Evolutionary conservation across 495 filamentous ascomycete genomes (phyloP).

Genomic region (Echria macrotheca): DNA sequence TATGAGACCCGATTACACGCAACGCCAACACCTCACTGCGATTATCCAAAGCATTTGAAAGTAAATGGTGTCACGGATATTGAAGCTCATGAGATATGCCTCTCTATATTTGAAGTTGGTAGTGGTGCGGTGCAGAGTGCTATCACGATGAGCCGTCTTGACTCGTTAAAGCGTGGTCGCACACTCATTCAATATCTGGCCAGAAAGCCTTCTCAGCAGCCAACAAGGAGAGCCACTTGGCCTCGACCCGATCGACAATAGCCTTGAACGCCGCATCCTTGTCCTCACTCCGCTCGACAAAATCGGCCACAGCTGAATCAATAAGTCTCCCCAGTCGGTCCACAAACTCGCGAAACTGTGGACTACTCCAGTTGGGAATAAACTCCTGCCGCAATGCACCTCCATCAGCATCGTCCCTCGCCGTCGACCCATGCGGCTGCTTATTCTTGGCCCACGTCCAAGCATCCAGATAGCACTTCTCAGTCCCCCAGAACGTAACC

Average conservation of each 20-base stretch:
- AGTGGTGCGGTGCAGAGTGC: too few relatives aligned
- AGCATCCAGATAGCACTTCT: constrained; percentile 55
- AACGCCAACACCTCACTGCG: background rate
- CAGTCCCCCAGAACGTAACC: constrained; percentile 69
- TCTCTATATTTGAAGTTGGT: too few relatives aligned
- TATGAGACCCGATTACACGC: background rate
- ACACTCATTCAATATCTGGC: constrained; percentile 23
- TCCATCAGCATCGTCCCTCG: constrained; percentile 47
- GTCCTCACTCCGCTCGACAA: constrained; percentile 15
- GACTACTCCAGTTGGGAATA: constrained; percentile 62
- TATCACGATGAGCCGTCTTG: too few relatives aligned
- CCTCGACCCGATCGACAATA: constrained; percentile 26
- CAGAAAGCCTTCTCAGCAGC: constrained; percentile 32
- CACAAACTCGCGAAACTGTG: constrained; percentile 56
- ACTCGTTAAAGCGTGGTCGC: too few relatives aligned
- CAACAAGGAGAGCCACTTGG: constrained; percentile 29
- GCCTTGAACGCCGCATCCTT: constrained; percentile 11
- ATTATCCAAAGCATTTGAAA: background rate
- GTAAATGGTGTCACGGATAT: too few relatives aligned
- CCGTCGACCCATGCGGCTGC: constrained; percentile 19
- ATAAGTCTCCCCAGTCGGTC: constrained; percentile 25
- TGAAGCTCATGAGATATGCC: too few relatives aligned
- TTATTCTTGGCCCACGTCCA: constrained; percentile 52
- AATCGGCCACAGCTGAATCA: constrained; percentile 23
- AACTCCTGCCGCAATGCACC: constrained; percentile 57